phyloP scores from a whole-genome alignment of 1,284 basidiomycete genomes.

The Cerrena zonata region DNA sequence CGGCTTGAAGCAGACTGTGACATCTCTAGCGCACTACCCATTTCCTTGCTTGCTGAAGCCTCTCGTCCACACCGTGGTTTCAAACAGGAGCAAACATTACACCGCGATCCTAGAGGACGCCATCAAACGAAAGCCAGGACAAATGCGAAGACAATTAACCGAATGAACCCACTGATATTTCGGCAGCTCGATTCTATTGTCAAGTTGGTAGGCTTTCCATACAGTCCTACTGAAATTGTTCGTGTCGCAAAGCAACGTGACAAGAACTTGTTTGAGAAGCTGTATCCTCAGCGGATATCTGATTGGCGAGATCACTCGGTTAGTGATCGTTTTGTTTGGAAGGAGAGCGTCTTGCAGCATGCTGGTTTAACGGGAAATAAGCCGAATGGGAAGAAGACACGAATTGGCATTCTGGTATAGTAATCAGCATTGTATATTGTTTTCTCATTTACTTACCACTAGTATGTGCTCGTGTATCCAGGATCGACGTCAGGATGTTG shows the following conservation, averaged over 20 bases:
- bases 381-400: neutral
- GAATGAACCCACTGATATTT: neutral
- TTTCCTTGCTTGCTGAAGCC: too few species aligned
- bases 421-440: neutral
- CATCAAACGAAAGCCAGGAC: neutral
- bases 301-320: neutral
- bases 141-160: neutral
- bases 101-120: neutral
- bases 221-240: neutral
- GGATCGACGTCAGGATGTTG: neutral
- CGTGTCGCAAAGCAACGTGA: neutral
- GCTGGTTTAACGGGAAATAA: neutral
- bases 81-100: neutral
- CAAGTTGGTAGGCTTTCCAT: neutral
- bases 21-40: too few species aligned
- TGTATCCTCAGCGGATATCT: constrained; percentile 1
- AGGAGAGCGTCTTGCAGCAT: neutral
- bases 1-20: too few species aligned
- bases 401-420: constrained; percentile 6
- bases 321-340: neutral
- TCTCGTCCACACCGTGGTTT: neutral
- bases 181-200: neutral
- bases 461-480: neutral
- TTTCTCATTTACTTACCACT: neutral
- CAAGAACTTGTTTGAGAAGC: neutral